Base-by-base conservation (phyloP, 2,329 filamentous ascomycete species). In the Fusarium sp. region DNA sequence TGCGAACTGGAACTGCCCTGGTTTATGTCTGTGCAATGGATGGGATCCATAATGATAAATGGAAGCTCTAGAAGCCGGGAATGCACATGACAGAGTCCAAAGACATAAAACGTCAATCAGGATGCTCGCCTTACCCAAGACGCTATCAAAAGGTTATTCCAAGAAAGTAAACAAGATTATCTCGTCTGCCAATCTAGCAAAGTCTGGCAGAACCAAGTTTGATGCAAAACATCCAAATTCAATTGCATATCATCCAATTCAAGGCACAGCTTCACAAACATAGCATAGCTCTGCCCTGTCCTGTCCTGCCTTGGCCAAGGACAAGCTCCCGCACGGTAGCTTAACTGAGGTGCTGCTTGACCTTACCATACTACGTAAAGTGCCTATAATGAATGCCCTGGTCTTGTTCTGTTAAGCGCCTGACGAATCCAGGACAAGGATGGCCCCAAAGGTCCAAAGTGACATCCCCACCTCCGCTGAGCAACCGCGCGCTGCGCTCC, bases 391-490 rank as follows among this genome's bases (percentile, higher is more conserved):
- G 69, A 42, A 24, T 57, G 69, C 66, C 42, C 63, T 62, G 63
- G 66, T 56, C 48, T 30, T 55, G 44, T 36, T 54, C 70, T 64
- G 51, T 59, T 77, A 78, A 76, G 76, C 76, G 76, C 76, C 75
- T 63, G 60, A 64, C 67, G 75, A 50, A 72, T 36, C 51, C 44
- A 69, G 65, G 57, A 36, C 66, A 67, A 58, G 64, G 62, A 72
- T 77, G 67, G 57, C 73, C 66, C 73, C 38, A 62, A 48, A 53
- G 51, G 44, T 66, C 71, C 67, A 77, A 69, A 70, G 71, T 69
- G 70, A 72, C 59, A 63, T 75, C 75, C 47, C 77, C 77, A 78
- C 77, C 75, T 78, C 72, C 74, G 63, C 77, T 76, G 72, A 78
- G 77, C 77, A 78, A 78, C 77, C 75, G 72, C 77, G 66, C 65